phyloP scores from a whole-genome alignment of 2,329 filamentous ascomycete species.

The Colletotrichum theobromicola region DNA sequence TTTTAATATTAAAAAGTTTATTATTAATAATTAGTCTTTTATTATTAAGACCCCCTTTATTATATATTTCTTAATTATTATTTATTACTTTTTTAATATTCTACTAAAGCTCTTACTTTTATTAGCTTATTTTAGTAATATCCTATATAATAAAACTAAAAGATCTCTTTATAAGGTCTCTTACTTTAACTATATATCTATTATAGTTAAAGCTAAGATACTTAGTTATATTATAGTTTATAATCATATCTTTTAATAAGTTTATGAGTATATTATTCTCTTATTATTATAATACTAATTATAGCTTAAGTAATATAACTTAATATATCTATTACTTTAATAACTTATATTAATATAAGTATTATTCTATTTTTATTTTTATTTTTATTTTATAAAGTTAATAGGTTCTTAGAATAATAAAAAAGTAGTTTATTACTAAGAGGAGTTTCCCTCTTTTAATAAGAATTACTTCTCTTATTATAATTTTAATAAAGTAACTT shows the following conservation, averaged over 20 bases:
- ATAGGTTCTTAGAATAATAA: background rate
- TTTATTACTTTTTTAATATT: background rate
- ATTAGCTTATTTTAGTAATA: background rate
- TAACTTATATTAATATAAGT: background rate
- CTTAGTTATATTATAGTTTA: background rate
- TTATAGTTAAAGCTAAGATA: background rate
- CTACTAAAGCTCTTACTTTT: background rate
- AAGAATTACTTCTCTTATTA: background rate
- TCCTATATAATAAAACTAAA: background rate
- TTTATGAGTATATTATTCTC: background rate
- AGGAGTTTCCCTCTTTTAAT: background rate
- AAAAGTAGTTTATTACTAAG: background rate
- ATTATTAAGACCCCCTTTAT: background rate
- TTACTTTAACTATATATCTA: background rate
- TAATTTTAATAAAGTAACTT: background rate
- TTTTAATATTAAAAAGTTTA: background rate
- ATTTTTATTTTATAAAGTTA: background rate
- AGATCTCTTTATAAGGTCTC: background rate
- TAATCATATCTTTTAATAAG: too few species aligned
- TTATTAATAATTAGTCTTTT: background rate
- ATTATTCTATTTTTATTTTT: rapidly evolving
- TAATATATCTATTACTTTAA: background rate
- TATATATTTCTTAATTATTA: background rate
- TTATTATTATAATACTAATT: background rate
- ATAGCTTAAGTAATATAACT: background rate